Evolutionary conservation across 495 filamentous ascomycete genomes (phyloP).

Genomic region (Aspergillus homomorphus): DNA sequence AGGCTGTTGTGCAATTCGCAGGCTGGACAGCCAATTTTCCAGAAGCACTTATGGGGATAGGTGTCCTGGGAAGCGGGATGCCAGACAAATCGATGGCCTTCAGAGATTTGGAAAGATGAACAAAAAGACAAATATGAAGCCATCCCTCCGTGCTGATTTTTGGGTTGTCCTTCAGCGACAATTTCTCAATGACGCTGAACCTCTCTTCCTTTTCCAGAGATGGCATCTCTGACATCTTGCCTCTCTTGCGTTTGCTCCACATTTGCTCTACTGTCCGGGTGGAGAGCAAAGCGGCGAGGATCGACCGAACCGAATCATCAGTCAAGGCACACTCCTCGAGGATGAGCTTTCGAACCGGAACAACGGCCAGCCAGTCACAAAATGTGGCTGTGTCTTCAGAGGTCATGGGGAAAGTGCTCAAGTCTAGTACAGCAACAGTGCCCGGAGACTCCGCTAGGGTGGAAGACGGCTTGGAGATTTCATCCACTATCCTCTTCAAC

Average conservation of each 20-base stretch:
- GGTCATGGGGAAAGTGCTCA: conserved; percentile 79
- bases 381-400: conserved; percentile 79
- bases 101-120: conserved; percentile 82
- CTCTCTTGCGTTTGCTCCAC: conserved; percentile 42
- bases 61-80: conserved; percentile 67
- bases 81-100: conserved; percentile 84
- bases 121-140: conserved; percentile 85
- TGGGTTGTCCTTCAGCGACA: conserved; percentile 84
- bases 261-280: conserved; percentile 63
- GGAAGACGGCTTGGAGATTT: conserved; percentile 68
- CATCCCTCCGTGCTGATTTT: conserved; percentile 85
- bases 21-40: background rate
- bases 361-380: conserved; percentile 89
- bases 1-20: conserved; percentile 9
- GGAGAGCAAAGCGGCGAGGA: conserved; percentile 82
- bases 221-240: conserved; percentile 23
- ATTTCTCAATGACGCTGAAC: conserved; percentile 74
- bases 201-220: conserved; percentile 36
- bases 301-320: conserved; percentile 79
- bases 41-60: conserved; percentile 21
- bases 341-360: conserved; percentile 79
- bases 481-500: conserved; percentile 81
- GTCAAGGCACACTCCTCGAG: conserved; percentile 83
- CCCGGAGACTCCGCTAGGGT: conserved; percentile 59
- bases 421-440: conserved; percentile 73